Conservation (phyloP, 2,329 filamentous ascomycete genomes). For the Aspergillus sojae region DNA sequence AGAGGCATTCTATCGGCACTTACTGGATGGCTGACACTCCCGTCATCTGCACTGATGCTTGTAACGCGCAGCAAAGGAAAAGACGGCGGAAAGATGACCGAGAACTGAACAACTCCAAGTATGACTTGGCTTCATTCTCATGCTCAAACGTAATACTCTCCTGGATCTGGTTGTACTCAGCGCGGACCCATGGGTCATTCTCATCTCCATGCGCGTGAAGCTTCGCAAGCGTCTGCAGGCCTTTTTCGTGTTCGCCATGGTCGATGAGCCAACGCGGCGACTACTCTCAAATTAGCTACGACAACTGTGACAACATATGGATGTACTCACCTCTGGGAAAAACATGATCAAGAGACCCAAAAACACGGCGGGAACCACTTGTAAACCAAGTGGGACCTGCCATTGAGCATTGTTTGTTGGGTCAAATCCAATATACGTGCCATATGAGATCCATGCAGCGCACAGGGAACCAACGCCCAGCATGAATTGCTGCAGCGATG, state of each 20-base stretch:
- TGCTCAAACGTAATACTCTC: conserved; percentile 67
- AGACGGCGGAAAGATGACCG: conserved; percentile 70
- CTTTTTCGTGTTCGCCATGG: conserved; percentile 66
- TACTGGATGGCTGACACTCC: conserved; percentile 71
- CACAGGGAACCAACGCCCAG: conserved; percentile 72
- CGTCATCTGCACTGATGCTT: conserved; percentile 76
- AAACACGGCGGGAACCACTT: conserved; percentile 68
- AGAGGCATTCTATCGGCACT: conserved; percentile 11
- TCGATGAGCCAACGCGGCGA: conserved; percentile 75
- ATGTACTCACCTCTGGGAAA: conserved; percentile 63
- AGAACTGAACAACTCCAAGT: conserved; percentile 68
- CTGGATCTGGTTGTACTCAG: conserved; percentile 73
- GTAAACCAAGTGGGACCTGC: conserved; percentile 69
- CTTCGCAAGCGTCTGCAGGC: conserved; percentile 66
- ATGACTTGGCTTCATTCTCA: conserved; percentile 70
- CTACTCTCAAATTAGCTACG: conserved; percentile 21
- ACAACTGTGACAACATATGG: neutral
- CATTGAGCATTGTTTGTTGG: conserved; percentile 56
- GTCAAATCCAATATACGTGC: conserved; percentile 57
- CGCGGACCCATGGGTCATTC: conserved; percentile 69
- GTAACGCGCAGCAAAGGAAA: conserved; percentile 69
- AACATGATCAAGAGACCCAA: conserved; percentile 67
- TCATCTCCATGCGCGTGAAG: conserved; percentile 71
- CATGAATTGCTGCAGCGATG: conserved; percentile 80
- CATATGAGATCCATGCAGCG: conserved; percentile 75